phyloP scores from a whole-genome alignment of 2,329 filamentous ascomycete species.

The Cercospora brassicicola region DNA sequence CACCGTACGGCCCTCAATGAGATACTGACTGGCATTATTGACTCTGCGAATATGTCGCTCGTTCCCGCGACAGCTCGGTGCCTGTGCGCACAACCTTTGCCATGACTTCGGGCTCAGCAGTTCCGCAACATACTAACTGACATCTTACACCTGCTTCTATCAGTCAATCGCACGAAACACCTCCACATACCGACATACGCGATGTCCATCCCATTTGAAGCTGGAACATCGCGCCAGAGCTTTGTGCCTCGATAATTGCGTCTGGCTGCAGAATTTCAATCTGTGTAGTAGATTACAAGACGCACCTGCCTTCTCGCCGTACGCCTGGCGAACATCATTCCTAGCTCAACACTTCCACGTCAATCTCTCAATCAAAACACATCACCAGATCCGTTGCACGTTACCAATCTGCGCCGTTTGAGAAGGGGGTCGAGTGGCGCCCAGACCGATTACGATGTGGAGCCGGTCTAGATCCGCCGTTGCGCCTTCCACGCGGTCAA shows the following conservation, averaged over 20 bases:
- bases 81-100: not conserved
- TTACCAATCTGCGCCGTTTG: not conserved
- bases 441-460: not conserved
- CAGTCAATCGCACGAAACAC: not conserved
- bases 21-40: not conserved
- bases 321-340: not conserved
- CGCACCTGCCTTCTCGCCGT: not conserved
- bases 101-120: not conserved
- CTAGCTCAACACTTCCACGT: not conserved
- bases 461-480: not conserved
- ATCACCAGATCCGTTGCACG: not conserved
- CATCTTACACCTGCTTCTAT: not conserved
- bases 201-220: too few species aligned
- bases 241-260: too few species aligned
- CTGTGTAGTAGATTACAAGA: not conserved
- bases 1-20: not conserved
- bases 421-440: not conserved
- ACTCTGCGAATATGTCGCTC: not conserved
- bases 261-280: too few species aligned
- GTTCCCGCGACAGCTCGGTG: not conserved
- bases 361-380: not conserved
- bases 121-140: not conserved
- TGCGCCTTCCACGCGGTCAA: not conserved
- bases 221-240: too few species aligned
- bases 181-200: not conserved